phyloP scores from a whole-genome alignment of 1,284 basidiomycete genomes.

The Ceratobasidium sp. region DNA sequence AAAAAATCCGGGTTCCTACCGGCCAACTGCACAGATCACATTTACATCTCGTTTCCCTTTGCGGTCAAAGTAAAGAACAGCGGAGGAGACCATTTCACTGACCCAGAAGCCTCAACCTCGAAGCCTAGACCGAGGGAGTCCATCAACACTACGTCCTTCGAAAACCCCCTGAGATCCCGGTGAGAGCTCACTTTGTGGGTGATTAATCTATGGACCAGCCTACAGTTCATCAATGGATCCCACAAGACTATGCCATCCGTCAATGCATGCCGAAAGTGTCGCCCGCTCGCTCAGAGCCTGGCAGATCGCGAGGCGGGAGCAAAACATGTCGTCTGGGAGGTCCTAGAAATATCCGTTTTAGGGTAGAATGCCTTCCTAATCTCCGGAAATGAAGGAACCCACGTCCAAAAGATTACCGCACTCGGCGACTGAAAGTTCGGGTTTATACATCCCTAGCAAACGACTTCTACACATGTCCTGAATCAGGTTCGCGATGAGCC shows the following conservation, averaged over 20 bases:
- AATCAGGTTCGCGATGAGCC: conserved; percentile 34
- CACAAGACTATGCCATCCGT: conserved; percentile 17
- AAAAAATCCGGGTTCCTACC: too few relatives aligned
- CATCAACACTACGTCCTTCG: background rate
- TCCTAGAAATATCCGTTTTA: conserved; percentile 10
- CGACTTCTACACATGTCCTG: conserved; percentile 38
- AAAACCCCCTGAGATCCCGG: conserved; percentile 5
- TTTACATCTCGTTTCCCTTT: conserved; percentile 17
- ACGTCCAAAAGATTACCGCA: conserved; percentile 43
- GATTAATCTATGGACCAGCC: background rate
- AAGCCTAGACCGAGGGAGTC: conserved; percentile 30
- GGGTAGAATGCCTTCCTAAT: background rate
- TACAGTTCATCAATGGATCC: background rate
- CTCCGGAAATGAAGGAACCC: conserved; percentile 23
- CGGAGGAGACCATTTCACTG: background rate
- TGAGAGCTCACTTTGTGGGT: conserved; percentile 29
- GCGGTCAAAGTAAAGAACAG: background rate
- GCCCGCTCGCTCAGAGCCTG: conserved; percentile 42
- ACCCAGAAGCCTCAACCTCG: background rate
- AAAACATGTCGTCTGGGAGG: conserved; percentile 9
- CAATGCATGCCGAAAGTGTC: conserved; percentile 15
- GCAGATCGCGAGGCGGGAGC: conserved; percentile 40
- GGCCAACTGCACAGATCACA: background rate
- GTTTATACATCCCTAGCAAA: conserved; percentile 34
- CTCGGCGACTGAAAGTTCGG: conserved; percentile 35